Conservation (phyloP, 371 early-diverging fungal genomes). For the Capniomyces stellatus region DNA sequence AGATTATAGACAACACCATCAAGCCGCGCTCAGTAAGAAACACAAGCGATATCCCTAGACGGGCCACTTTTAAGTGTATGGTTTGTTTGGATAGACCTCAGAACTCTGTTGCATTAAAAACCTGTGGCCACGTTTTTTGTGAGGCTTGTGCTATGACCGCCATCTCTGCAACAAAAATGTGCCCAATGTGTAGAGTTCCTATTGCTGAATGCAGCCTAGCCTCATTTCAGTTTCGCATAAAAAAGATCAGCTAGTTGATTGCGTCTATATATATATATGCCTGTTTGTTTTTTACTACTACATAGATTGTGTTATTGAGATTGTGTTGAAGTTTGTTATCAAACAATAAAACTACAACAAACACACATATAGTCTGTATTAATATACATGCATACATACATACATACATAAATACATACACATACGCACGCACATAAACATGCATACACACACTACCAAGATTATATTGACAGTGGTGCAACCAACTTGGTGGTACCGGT, state of each 20-base stretch:
- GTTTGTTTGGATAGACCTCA: not conserved
- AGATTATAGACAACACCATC: not conserved
- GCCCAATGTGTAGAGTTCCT: not conserved
- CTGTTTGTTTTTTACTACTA: too few relatives aligned
- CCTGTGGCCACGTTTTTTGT: slow-evolving; percentile 2
- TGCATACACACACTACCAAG: too few relatives aligned
- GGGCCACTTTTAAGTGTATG: not conserved
- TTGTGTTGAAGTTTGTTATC: too few relatives aligned
- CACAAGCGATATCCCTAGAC: not conserved
- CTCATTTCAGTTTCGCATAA: not conserved
- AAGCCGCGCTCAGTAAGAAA: not conserved
- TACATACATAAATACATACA: too few relatives aligned
- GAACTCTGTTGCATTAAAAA: not conserved
- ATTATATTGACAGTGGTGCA: too few relatives aligned
- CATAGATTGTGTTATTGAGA: too few relatives aligned
- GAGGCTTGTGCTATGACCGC: not conserved
- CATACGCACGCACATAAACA: too few relatives aligned
- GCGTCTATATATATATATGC: too few relatives aligned
- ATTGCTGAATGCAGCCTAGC: not conserved
- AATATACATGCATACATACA: too few relatives aligned
- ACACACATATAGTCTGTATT: too few relatives aligned
- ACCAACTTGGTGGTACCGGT: too few relatives aligned
- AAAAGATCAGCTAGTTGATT: not conserved
- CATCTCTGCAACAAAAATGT: not conserved
- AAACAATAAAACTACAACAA: too few relatives aligned